These are phyloP conservation scores for Biscogniauxia marginata DNA, from an alignment of 2,329 filamentous ascomycete genomes.

Conservation along the genomic window DNA sequence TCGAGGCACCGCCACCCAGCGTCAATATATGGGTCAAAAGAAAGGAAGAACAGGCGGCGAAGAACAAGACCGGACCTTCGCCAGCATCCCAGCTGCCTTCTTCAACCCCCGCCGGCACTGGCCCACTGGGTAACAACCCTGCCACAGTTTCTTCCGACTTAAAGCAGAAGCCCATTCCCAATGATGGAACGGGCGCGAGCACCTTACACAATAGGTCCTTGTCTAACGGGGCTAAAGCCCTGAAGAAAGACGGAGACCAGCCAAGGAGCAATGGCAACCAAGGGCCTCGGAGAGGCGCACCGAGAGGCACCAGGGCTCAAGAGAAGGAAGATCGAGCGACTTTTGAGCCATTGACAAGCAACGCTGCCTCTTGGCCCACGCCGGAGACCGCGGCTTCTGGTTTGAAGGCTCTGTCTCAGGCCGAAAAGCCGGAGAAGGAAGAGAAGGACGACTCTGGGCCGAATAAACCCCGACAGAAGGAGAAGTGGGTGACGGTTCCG, in stretches of 20 bases:
- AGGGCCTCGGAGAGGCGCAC: constrained; percentile 38
- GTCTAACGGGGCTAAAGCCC: constrained; percentile 40
- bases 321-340: constrained; percentile 42
- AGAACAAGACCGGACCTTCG: constrained; percentile 40
- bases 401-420: constrained; percentile 68
- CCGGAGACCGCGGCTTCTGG: constrained; percentile 77
- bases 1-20: constrained; percentile 76
- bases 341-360: constrained; percentile 56
- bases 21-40: constrained; percentile 90
- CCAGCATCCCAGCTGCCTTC: constrained; percentile 19
- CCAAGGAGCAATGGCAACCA: constrained; percentile 41
- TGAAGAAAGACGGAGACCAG: constrained; percentile 43
- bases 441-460: constrained; percentile 58
- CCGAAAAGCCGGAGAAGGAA: constrained; percentile 59
- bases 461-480: constrained; percentile 62
- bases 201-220: constrained; percentile 20
- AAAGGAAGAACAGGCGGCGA: constrained; percentile 62
- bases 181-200: constrained; percentile 25
- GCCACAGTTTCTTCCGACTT: constrained; percentile 12
- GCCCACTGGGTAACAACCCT: constrained; percentile 1
- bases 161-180: constrained; percentile 18
- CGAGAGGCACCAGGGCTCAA: constrained; percentile 44
- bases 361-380: constrained; percentile 85
- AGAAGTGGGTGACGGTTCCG: constrained; percentile 80
- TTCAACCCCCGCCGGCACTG: constrained; percentile 14